Conservation (phyloP, 2,329 filamentous ascomycete genomes). For the Coleophoma eucalyptorum region DNA sequence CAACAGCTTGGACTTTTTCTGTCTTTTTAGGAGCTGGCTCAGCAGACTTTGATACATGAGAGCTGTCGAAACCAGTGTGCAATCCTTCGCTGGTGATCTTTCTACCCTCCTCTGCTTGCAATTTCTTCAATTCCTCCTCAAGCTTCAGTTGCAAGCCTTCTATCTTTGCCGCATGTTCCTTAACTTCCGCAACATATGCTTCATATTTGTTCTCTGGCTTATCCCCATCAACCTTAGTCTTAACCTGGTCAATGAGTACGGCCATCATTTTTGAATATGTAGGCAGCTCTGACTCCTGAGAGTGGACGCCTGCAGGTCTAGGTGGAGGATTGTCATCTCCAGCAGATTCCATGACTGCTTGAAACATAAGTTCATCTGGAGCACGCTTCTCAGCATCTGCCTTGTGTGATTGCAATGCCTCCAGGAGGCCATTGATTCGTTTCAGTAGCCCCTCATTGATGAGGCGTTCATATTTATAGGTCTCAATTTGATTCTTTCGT, state of each 20-base stretch:
- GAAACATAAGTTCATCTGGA: constrained; percentile 82
- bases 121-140: constrained; percentile 66
- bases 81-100: constrained; percentile 95
- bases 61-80: constrained; percentile 87
- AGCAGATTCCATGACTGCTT: constrained; percentile 79
- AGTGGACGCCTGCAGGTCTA: constrained; percentile 75
- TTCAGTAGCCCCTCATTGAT: constrained; percentile 88
- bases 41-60: constrained; percentile 64
- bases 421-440: constrained; percentile 77
- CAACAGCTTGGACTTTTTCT: constrained; percentile 51
- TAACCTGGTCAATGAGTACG: constrained; percentile 91
- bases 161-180: constrained; percentile 74
- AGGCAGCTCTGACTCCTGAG: constrained; percentile 66
- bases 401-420: constrained; percentile 70
- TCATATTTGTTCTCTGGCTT: constrained; percentile 64
- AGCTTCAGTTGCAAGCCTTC: constrained; percentile 74
- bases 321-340: constrained; percentile 68
- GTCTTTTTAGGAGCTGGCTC: constrained; percentile 20
- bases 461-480: constrained; percentile 85
- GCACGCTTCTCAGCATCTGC: constrained; percentile 60
- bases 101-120: constrained; percentile 78
- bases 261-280: constrained; percentile 98
- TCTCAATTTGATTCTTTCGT: constrained; percentile 84
- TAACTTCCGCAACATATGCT: constrained; percentile 75
- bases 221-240: constrained; percentile 69